Evolutionary conservation across 2,329 filamentous ascomycete species (phyloP).

Genomic region (Rasamsonia emersonii): DNA sequence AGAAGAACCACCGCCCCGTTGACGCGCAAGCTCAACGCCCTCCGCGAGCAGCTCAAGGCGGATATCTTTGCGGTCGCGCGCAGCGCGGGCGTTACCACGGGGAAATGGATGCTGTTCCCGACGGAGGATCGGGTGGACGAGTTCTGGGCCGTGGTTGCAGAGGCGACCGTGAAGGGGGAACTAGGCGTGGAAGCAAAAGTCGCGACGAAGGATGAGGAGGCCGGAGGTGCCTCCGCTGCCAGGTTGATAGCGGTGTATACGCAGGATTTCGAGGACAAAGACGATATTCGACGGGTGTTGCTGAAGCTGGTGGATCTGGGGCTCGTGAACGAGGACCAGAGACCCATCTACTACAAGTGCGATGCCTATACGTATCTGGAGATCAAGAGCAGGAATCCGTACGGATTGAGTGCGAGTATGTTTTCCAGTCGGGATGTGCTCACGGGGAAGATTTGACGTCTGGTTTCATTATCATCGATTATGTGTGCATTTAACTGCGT

Average conservation of each 20-base stretch:
- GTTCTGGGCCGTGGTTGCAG: slow-evolving; percentile 54
- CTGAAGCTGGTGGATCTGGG: slow-evolving; percentile 53
- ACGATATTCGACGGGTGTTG: slow-evolving; percentile 62
- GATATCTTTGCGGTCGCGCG: slow-evolving; percentile 56
- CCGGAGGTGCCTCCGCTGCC: slow-evolving; percentile 24
- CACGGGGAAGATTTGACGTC: slow-evolving; percentile 15
- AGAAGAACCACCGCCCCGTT: slow-evolving; percentile 22
- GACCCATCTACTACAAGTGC: slow-evolving; percentile 68
- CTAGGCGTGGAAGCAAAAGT: slow-evolving; percentile 69
- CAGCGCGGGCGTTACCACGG: slow-evolving; percentile 49
- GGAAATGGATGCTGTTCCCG: slow-evolving; percentile 46
- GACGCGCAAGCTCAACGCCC: slow-evolving; percentile 30
- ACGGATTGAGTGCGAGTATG: slow-evolving; percentile 49
- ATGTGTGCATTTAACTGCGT: no score
- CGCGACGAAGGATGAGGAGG: slow-evolving; percentile 43
- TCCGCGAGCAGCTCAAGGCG: slow-evolving; percentile 37
- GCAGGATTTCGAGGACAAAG: slow-evolving; percentile 58
- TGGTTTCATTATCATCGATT: background rate
- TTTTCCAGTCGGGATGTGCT: slow-evolving; percentile 33
- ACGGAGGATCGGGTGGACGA: slow-evolving; percentile 15
- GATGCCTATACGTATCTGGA: slow-evolving; percentile 62
- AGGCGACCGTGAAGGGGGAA: slow-evolving; percentile 57
- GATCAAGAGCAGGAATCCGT: slow-evolving; percentile 53
- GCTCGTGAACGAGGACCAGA: slow-evolving; percentile 38
- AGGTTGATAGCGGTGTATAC: slow-evolving; percentile 73